Conservation (phyloP, 768 basidiomycete genomes). For the Lactifluus pinguis region DNA sequence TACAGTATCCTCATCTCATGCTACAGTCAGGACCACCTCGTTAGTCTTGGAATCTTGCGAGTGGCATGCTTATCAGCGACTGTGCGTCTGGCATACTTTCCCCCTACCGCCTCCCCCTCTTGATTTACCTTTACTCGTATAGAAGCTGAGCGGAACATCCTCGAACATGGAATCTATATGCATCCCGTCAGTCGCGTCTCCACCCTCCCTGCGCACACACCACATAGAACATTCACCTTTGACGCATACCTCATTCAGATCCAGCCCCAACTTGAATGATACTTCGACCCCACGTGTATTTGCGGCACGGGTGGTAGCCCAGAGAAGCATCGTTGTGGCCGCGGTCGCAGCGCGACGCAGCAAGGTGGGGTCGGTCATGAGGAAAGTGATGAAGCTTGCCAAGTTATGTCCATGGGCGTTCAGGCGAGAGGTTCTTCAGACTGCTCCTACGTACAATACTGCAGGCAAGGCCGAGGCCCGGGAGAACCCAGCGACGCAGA, state of each 20-base stretch:
- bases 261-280: slow-evolving; percentile 56
- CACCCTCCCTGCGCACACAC: slow-evolving; percentile 42
- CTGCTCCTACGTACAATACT: no score
- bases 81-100: slow-evolving; percentile 36
- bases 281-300: slow-evolving; percentile 51
- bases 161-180: slow-evolving; percentile 57
- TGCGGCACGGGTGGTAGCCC: no score
- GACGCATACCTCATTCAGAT: slow-evolving; percentile 47
- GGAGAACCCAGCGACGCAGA: no score
- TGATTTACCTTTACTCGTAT: background rate
- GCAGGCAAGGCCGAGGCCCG: no score
- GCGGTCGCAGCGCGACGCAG: no score
- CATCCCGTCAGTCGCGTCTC: slow-evolving; percentile 57
- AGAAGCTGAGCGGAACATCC: background rate
- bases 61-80: slow-evolving; percentile 65
- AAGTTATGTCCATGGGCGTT: no score
- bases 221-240: slow-evolving; percentile 39
- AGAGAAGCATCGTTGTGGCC: slow-evolving; percentile 40
- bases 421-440: no score
- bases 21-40: slow-evolving; percentile 59
- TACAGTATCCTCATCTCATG: slow-evolving; percentile 62
- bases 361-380: no score
- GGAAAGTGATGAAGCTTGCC: no score
- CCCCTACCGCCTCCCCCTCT: no score
- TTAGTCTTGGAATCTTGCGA: slow-evolving; percentile 62